phyloP scores from a whole-genome alignment of 108 stramenopile genomes.

The Pseudonitzschia pungens region DNA sequence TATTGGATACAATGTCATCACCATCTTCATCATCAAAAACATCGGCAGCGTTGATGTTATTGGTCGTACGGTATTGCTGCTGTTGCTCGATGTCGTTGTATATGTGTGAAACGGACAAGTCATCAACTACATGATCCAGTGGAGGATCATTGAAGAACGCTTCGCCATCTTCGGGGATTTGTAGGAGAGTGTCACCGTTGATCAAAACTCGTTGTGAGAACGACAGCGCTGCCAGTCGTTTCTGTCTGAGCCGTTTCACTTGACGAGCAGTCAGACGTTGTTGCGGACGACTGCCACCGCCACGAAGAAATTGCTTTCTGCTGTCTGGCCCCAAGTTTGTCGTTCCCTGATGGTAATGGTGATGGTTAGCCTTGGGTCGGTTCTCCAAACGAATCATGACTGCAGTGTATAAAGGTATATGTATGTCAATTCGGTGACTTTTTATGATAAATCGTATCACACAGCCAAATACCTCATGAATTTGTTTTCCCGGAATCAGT shows the following conservation, averaged over 20 bases:
- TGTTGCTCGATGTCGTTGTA: background rate
- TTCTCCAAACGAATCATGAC: background rate
- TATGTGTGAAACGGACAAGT: background rate
- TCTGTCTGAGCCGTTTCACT: background rate
- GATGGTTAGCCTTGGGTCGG: background rate
- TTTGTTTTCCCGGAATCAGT: background rate
- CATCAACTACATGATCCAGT: background rate
- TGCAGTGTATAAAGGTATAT: background rate
- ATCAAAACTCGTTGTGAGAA: background rate
- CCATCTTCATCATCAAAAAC: background rate
- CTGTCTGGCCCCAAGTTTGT: background rate
- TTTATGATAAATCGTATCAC: no score
- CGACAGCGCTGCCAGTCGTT: background rate
- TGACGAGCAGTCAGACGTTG: background rate
- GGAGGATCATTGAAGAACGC: constrained; percentile 4
- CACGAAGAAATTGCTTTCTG: background rate
- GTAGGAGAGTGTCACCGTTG: constrained; percentile 3
- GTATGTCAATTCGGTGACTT: no score
- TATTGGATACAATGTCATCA: background rate
- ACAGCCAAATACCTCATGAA: no score
- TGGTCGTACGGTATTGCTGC: background rate
- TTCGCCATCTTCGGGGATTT: background rate
- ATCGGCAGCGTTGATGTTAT: background rate
- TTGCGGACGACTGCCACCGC: background rate
- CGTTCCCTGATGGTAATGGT: background rate